Evolutionary conservation across 495 filamentous ascomycete species (phyloP), one percentile per base, ranked within the genome.

Genomic region (Penicillium tannophilum): DNA sequence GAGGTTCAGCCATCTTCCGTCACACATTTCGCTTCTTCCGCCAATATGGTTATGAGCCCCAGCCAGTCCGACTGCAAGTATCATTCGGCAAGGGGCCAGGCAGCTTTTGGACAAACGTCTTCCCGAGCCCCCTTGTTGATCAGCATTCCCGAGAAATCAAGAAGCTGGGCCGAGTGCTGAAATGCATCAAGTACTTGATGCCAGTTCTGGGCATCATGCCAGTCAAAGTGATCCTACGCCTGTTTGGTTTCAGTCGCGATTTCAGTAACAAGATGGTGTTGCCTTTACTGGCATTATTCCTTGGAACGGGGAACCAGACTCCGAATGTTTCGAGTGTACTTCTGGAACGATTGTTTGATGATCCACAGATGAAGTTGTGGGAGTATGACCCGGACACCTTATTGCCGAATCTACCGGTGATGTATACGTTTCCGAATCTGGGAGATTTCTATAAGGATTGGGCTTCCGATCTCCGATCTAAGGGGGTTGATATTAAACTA

Each of bases 391-490:
- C 83, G 0, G 86, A 93, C 56, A 87, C 84, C 8, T 69, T 88
- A 7, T 75, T 90, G 1, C 84, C 82, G 2, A 93, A 92, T 55
- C 70, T 86, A 19, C 90, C 90, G n/a, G 79, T 79, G 0, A 93
- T 95, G 90, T 86, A 88, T 28, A 89, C 89, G 0, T 95, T 93
- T 63, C 90, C 88, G 0, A 89, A 91, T 43, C 77, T 93, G 24
- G 80, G 84, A 28, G 68, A 80, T 6, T 92, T 93, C 67, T 93
- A 93, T 61, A 73, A 76, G 16, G 82, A 85, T 51, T 95, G 89
- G 90, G 73, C 72, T 19, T 72, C 76, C 26, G 84, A 88, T 57
- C 71, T 95, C 3, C 60, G 77, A 12, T 69, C 72, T 0, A 85
- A 82, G 59, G 88, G 88, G 4, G 89, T 93, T 10, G 72, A 82